Base-by-base conservation (phyloP, 441 rosid species). In the Rhodomyrtus psidioides region DNA sequence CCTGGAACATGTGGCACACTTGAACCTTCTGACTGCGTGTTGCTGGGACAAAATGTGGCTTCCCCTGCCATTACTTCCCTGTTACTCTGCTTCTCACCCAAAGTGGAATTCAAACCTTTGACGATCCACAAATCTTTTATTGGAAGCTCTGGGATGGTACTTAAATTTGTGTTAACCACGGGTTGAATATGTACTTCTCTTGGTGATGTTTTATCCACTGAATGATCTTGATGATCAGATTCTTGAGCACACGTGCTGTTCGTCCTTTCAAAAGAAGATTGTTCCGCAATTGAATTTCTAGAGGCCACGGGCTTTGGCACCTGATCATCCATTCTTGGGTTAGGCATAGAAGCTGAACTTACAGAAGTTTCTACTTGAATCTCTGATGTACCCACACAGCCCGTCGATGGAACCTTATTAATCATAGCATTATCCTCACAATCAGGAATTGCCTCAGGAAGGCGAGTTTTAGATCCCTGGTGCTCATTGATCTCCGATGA, bases 181-280 rank as follows among this genome's bases (percentile, higher is more conserved):
- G 84, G 88, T 84, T 74, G 75, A 55, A 84, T 87, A 70, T 30
- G 59, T 85, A 85, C 76, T 65, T 82, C 91, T 79, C 85, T 57
- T 24, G 88, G 54, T 34, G 62, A 42, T 75, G 83, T 65, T 87
- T 87, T 88, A 56, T 90, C 91, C 28, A 57, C 83, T 56, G 82
- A 58, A 82, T 79, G 79, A 87, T 86, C 82, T 84, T 90, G 88
- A 62, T 85, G 92, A 84, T 90, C 85, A 86, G 83, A 55, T 83
- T 92, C 91, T 88, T 90, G 86, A 34, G 83, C 51, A 82, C 55
- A 57, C 55, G 28, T 55, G 84, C 83, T 86, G 34, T 53, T 51
- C 84, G 49, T 84, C 87, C 81, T 83, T 75, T 83, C 83, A 2
- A 85, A 86, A 85, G 89, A 87, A 86, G 86, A 83, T 84, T 60